Evolutionary conservation across 2,329 filamentous ascomycete species (phyloP), one percentile per base, ranked within the genome.

Genomic region (Sphaerulina musiva): DNA sequence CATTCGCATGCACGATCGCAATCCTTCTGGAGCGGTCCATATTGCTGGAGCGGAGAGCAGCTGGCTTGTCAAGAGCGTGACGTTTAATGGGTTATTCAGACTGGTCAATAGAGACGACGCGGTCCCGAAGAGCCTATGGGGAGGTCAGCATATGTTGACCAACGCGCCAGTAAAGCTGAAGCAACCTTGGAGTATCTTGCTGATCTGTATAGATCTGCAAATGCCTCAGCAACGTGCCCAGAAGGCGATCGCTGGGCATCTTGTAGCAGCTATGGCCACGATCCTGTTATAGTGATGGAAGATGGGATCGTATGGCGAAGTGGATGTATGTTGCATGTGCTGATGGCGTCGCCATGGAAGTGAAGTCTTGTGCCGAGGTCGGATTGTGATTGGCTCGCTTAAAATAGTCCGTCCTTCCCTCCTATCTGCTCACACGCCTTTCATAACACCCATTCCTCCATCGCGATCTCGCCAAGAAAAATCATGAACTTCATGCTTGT

Each of bases 51-150:
- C 84, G 1, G 80, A 80, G 44, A 90, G 78, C 5, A 89, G 77
- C 60, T 90, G 85, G 26, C 84, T 84, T 0, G 85, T 86, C 51
- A 90, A 77, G 10, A 90, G 76, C 40, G 82, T 81, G 64, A 89
- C 77, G 69, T 91, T 91, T 53, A 87, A 78, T 11, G 86, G 86
- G 66, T 90, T 90, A 57, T 82, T 82, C 49, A 90, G 80, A 46
- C 80, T 80, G 12, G 83, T 80, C 52, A 91, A 77, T 31, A 90
- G 79, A 39, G 82, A 80, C 14, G 81, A 78, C 12, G 85, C 86
- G 43, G 83, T 85, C 59, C 79, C 82, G 64, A 87, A 76, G 32
- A 84, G 71, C 56, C 71, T 74, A 61, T 4, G 12, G 17, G 14
- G 5, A 6, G 45, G 57, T 66, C 34, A 64, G 59, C 20, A 46